A percentile compares a stretch with the other conserved stretches of the same genome.
phyloP scores from a whole-genome alignment of 2,329 filamentous ascomycete genomes.

The Dactylellina parvicollis region DNA sequence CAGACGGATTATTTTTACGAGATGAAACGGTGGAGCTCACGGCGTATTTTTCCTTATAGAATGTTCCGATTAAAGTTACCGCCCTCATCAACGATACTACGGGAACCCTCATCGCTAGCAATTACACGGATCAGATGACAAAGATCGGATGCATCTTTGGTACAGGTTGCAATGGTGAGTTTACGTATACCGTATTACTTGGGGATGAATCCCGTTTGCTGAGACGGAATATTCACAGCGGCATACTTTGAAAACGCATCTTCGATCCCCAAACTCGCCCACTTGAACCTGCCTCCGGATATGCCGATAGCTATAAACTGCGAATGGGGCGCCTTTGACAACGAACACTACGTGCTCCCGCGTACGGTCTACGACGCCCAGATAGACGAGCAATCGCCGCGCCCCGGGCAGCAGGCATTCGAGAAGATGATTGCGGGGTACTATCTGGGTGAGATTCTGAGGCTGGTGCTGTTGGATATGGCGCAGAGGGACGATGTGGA shows the following conservation, averaged over 20 bases:
- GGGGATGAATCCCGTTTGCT: too few species aligned
- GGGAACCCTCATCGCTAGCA: slow-evolving; percentile 93
- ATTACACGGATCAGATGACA: slow-evolving; percentile 93
- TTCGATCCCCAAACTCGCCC: slow-evolving; percentile 89
- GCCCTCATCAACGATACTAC: slow-evolving; percentile 98
- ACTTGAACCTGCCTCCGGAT: slow-evolving; percentile 86
- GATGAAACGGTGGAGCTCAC: slow-evolving; percentile 45
- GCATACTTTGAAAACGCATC: slow-evolving; percentile 96
- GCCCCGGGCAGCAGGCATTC: slow-evolving; percentile 92
- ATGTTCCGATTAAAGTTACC: slow-evolving; percentile 88
- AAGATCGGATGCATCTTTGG: slow-evolving; percentile 98
- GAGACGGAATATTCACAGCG: slow-evolving; percentile 63
- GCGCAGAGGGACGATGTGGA: slow-evolving; percentile 78
- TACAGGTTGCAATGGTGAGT: slow-evolving; percentile 81
- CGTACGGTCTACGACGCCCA: slow-evolving; percentile 84
- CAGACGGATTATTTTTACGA: too few species aligned
- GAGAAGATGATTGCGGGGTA: slow-evolving; percentile 98
- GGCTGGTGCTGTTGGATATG: slow-evolving; percentile 83
- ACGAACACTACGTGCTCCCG: slow-evolving; percentile 87
- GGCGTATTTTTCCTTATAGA: slow-evolving; percentile 67
- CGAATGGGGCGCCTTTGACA: slow-evolving; percentile 97
- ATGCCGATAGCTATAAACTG: slow-evolving; percentile 95
- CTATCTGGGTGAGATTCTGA: slow-evolving; percentile 94
- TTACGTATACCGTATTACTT: neutral
- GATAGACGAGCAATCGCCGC: slow-evolving; percentile 90